Evolutionary conservation across 1,284 basidiomycete genomes (phyloP).

Genomic region (Irpex lacteus): DNA sequence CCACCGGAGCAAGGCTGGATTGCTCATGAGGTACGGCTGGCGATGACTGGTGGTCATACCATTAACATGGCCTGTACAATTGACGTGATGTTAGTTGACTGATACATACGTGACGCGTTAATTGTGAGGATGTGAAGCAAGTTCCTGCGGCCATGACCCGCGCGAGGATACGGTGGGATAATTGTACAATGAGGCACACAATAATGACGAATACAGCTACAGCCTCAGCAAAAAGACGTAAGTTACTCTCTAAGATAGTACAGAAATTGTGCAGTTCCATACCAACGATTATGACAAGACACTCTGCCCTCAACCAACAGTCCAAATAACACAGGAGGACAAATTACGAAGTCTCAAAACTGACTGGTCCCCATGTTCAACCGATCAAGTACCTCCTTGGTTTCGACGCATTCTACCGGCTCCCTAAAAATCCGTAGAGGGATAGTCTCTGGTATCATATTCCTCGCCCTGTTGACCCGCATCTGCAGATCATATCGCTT

Average conservation of each 20-base stretch:
- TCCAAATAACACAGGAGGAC: neutral
- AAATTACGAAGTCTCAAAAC: neutral
- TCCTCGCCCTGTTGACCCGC: conserved; percentile 58
- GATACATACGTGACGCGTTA: too few species aligned
- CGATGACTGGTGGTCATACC: too few species aligned
- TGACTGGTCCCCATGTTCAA: conserved; percentile 9
- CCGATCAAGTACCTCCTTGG: conserved; percentile 27
- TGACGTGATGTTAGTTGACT: too few species aligned
- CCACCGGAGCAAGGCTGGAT: too few species aligned
- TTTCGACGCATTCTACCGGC: conserved; percentile 66
- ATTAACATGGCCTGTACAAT: too few species aligned
- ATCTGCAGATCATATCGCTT: conserved; percentile 54
- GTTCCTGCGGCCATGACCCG: neutral
- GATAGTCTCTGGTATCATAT: conserved; percentile 51
- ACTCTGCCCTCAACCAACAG: neutral
- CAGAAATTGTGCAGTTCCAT: neutral
- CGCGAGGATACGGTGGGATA: neutral
- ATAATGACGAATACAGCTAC: neutral
- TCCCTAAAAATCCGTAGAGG: conserved; percentile 62
- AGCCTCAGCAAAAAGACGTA: neutral
- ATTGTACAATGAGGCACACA: neutral
- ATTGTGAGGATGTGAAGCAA: neutral
- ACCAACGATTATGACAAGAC: neutral
- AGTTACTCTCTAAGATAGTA: neutral
- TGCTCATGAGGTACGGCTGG: too few species aligned